Percentiles rank a stretch among this genome's conserved stretches.
These are phyloP conservation scores for Oryza brachyantha DNA, from an alignment of 176 grass and related monocot genomes.

Conservation along the genomic window DNA sequence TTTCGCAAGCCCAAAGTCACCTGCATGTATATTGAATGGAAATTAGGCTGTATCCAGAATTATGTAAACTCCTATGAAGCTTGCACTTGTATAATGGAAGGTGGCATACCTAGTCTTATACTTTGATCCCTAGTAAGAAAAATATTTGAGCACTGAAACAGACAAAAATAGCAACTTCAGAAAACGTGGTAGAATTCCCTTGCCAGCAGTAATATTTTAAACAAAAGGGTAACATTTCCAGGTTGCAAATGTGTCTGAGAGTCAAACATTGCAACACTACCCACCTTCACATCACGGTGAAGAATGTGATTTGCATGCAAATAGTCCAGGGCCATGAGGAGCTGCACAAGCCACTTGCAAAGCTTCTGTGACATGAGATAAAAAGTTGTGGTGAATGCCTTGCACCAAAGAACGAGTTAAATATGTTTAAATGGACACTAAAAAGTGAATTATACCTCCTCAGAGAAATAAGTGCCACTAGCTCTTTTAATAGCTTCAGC, in stretches of 20 bases:
- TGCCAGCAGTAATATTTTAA: too few species aligned
- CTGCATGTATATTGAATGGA: slow-evolving; percentile 36
- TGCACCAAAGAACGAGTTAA: slow-evolving; percentile 1
- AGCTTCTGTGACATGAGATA: slow-evolving; percentile 51
- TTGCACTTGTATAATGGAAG: slow-evolving; percentile 9
- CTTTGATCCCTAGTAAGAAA: slow-evolving; percentile 77
- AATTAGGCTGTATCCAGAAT: neutral
- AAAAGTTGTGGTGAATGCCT: neutral
- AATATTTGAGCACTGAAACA: slow-evolving; percentile 86
- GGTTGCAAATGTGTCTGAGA: neutral
- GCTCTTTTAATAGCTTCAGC: slow-evolving; percentile 77
- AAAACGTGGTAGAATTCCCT: neutral
- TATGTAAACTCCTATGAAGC: neutral
- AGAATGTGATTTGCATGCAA: slow-evolving; percentile 91
- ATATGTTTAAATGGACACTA: neutral
- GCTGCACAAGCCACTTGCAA: slow-evolving; percentile 83
- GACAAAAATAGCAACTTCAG: slow-evolving; percentile 7
- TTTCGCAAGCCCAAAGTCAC: slow-evolving; percentile 92
- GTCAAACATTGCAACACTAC: slow-evolving; percentile 1
- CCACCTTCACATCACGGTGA: slow-evolving; percentile 94
- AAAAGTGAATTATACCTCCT: slow-evolving; percentile 49
- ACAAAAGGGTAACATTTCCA: neutral
- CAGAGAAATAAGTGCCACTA: slow-evolving; percentile 57
- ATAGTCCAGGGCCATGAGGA: slow-evolving; percentile 91
- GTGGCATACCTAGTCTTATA: slow-evolving; percentile 70